Evolutionary conservation across 495 filamentous ascomycete genomes (phyloP), one percentile per base, ranked within the genome.

Genomic region (Penicillium simplicissimum): DNA sequence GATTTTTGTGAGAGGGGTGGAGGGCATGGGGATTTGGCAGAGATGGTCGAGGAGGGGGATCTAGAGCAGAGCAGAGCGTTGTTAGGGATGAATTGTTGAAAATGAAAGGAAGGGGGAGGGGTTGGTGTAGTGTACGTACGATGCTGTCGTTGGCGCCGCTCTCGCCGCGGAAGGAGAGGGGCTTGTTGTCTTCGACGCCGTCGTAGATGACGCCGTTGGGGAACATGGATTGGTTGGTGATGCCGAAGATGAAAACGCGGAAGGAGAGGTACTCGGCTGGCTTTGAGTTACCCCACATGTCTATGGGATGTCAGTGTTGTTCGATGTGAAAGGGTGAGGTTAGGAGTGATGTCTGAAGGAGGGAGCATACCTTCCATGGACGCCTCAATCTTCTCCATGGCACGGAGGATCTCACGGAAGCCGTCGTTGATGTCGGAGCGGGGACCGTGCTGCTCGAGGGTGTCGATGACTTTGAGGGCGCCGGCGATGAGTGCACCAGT

Each of bases 161-260:
- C 72, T 96, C 93, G 51, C 93, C 93, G 7, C 93, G 87, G 79
- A 95, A 96, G 57, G 77, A 83, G 56, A 90, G 71, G 0, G 87
- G 88, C 59, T 88, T 82, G 65, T 81, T 75, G 38, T 90, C 85
- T 51, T 87, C 87, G 35, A 92, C 81, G 21, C 90, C 91, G 70
- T 94, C 88, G 74, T 97, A 97, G 57, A 95, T 72, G 3, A 97
- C 93, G 2, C 93, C 93, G 52, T 89, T 79, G 3, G 93, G 93
- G 71, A 97, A 97, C 93, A 97, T 96, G 48, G 84, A 86, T 72
- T 96, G 93, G 8, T 82, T 87, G 2, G 88, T 91, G 66, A 97
- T 96, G 52, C 93, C 93, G 65, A 96, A 96, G 74, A 97, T 96
- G 76, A 97, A 97, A 35, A 92, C 93, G 11, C 93, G 87, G 82